phyloP scores from a whole-genome alignment of 352 stramenopile species.

The Phytophthora pseudosyringae region DNA sequence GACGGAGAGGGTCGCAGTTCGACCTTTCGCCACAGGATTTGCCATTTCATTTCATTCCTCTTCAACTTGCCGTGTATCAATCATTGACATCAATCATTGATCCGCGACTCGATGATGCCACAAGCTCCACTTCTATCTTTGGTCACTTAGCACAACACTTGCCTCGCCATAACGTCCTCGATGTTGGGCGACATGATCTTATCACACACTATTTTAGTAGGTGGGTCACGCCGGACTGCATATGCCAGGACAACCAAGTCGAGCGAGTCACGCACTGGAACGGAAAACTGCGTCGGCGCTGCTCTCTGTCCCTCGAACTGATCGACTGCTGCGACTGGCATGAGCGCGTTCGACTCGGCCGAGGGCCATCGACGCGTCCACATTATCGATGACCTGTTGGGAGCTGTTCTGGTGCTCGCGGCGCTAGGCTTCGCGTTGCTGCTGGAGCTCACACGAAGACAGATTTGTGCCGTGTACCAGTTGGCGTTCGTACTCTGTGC shows the following conservation, averaged over 20 bases:
- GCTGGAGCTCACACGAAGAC: constrained; percentile 74
- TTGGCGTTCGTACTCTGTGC: constrained; percentile 69
- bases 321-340: constrained; percentile 4
- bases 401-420: constrained; percentile 64
- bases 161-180: constrained; percentile 15
- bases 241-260: constrained; percentile 17
- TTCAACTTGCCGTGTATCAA: neutral
- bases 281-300: constrained; percentile 1
- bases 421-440: constrained; percentile 51
- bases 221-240: neutral
- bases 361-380: constrained; percentile 51
- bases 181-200: constrained; percentile 1
- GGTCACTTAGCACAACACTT: neutral
- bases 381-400: constrained; percentile 82
- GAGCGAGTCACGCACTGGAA: constrained; percentile 14
- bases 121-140: constrained; percentile 6
- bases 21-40: constrained; percentile 21
- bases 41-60: neutral
- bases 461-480: constrained; percentile 74
- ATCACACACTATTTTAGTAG: constrained; percentile 25
- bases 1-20: constrained; percentile 10
- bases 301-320: neutral
- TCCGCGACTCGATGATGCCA: neutral
- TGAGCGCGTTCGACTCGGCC: constrained; percentile 26
- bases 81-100: neutral